A percentile compares a stretch with the other conserved stretches of the same genome.
Conservation (phyloP, 2,329 filamentous ascomycete species). For the Knufia petricola region DNA sequence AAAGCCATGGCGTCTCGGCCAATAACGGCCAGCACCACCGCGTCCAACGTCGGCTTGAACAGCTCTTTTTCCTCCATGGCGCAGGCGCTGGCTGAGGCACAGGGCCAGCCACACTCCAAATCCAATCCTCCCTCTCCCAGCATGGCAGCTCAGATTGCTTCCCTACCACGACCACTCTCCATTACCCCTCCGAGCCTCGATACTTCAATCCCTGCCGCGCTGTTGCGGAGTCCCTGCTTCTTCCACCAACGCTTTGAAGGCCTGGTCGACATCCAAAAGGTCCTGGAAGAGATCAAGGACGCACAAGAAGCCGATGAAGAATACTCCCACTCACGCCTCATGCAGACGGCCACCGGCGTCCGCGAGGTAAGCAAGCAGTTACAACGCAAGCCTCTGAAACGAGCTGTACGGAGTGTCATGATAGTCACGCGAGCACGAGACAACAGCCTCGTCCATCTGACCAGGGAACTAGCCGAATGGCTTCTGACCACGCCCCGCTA, state of each 20-base stretch:
- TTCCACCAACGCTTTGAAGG: slow-evolving; percentile 97
- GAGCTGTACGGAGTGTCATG: slow-evolving; percentile 90
- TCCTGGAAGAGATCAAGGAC: slow-evolving; percentile 77
- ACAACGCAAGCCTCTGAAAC: slow-evolving; percentile 81
- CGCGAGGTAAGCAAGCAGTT: slow-evolving; percentile 93
- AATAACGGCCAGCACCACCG: slow-evolving; percentile 50
- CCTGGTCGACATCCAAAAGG: slow-evolving; percentile 86
- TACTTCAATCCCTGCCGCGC: slow-evolving; percentile 49
- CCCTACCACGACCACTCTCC: slow-evolving; percentile 36
- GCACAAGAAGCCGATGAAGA: slow-evolving; percentile 47
- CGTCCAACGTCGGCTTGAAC: slow-evolving; percentile 21
- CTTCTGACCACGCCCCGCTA: slow-evolving; percentile 82
- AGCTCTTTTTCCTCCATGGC: slow-evolving; percentile 10
- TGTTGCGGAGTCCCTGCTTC: slow-evolving; percentile 87
- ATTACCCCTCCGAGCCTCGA: slow-evolving; percentile 36
- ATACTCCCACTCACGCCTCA: slow-evolving; percentile 85
- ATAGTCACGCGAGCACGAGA: slow-evolving; percentile 97
- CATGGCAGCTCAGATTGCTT: slow-evolving; percentile 48
- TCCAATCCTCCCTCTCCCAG: slow-evolving; percentile 36
- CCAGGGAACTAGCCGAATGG: slow-evolving; percentile 79
- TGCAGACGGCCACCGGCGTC: slow-evolving; percentile 90
- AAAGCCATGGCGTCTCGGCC: slow-evolving; percentile 63
- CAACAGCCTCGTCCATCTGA: slow-evolving; percentile 82
- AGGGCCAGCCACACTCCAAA: slow-evolving; percentile 18
- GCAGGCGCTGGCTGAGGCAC: slow-evolving; percentile 12